These are phyloP conservation scores for Elongisporangium undulatum DNA, from an alignment of 352 stramenopile species.

Conservation along the genomic window DNA sequence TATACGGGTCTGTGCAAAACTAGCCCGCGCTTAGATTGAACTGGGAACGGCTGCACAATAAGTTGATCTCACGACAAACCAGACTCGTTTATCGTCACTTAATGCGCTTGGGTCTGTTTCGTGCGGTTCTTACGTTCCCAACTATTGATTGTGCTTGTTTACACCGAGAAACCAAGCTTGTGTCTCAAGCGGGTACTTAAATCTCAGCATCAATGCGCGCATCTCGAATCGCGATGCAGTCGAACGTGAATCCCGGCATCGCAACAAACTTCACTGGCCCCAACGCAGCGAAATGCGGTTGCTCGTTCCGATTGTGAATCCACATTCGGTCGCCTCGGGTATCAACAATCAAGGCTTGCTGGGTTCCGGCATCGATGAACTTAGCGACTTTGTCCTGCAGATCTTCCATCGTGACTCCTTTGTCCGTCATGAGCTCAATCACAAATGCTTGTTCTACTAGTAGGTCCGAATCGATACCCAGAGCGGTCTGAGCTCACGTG, in stretches of 20 bases:
- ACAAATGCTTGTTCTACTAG: not conserved
- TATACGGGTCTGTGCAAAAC: no score
- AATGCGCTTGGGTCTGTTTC: no score
- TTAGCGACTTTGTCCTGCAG: not conserved
- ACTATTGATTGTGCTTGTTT: no score
- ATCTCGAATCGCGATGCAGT: not conserved
- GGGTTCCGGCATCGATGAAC: not conserved
- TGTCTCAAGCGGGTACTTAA: not conserved
- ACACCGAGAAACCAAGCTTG: no score
- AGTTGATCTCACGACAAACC: no score
- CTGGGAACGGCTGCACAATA: no score
- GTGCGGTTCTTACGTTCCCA: no score
- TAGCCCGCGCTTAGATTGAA: no score
- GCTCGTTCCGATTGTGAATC: not conserved
- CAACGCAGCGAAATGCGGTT: not conserved
- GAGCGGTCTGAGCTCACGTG: not conserved
- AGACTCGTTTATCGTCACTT: no score
- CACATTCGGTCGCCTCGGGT: not conserved
- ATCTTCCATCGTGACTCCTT: not conserved
- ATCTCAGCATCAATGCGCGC: not conserved
- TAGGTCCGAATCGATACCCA: not conserved
- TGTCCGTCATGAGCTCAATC: not conserved
- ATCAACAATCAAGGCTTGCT: not conserved
- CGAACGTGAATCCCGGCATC: not conserved
- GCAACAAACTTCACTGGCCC: not conserved